Evolutionary conservation across 1,284 basidiomycete genomes (phyloP), one percentile per base, ranked within the genome.

Genomic region (Rugosomyces carneus): DNA sequence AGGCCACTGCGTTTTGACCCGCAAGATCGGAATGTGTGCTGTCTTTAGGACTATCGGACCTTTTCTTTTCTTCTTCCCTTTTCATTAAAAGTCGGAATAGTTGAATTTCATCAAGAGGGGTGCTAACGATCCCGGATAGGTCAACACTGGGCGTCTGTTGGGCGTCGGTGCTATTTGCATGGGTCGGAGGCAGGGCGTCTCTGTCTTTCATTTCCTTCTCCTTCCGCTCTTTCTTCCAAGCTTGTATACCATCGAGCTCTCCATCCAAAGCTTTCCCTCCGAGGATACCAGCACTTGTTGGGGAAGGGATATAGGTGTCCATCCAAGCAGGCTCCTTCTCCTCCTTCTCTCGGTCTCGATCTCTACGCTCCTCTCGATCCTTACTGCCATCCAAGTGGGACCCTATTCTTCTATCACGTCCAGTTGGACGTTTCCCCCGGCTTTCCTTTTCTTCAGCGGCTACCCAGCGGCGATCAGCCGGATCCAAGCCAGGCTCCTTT

Each of bases 281-380:
- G 44, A 85, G 67, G 45, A 86, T 81, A 10, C 80, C 83, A 45
- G 69, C 66, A 34, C 67, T 68, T n/a, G 74, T 60, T 34, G 72
- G 71, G 36, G 65, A 69, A 2, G 85, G 81, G 51, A 87, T 74
- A 58, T 90, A 89, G n/a, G 87, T 82, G 53, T 89, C 88, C 87
- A 93, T 91, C 89, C 89, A 93, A 13, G 89, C 89, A 16, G 89
- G 90, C 59, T 91, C 87, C 56, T 83, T 89, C 68, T 88, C 87
- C 57, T 82, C 80, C 52, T 73, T 66, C 39, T 80, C 78, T n/a
- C 31, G 31, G 13, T 29, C 27, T 38, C 69, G 57, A 20, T 63
- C 65, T 44, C 62, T 54, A 42, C 73, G 68, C 37, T 76, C 74
- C 47, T 76, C 80, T 48, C 70, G 70, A 24, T 78, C 80, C 56